A percentile compares a stretch with the other conserved stretches of the same genome.
Conservation (phyloP, 805 yeast species). For the Sporopachydermia lactativora region DNA sequence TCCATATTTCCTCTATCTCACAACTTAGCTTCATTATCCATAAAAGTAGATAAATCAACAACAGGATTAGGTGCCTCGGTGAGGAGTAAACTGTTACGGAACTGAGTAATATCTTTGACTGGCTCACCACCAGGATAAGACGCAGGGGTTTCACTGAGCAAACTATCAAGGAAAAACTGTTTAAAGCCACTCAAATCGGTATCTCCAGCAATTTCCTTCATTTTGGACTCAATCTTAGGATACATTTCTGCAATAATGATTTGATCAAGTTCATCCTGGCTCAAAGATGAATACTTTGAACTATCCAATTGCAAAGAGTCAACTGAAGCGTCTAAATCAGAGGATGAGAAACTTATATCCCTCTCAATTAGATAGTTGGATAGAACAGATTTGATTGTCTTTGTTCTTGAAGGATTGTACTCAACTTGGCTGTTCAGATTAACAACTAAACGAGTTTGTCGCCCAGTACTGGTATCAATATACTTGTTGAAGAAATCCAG, state of each 20-base stretch:
- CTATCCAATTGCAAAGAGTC: constrained; percentile 15
- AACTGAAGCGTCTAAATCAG: constrained; percentile 15
- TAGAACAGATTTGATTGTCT: constrained; percentile 15
- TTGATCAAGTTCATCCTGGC: constrained; percentile 5
- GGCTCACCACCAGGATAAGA: constrained; percentile 35
- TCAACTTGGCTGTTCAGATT: constrained; percentile 44
- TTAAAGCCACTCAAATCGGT: constrained; percentile 2
- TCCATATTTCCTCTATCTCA: too few relatives aligned
- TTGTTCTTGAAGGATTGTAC: constrained; percentile 11
- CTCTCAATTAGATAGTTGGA: constrained; percentile 16
- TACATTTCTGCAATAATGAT: constrained; percentile 7
- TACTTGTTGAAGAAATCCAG: constrained; percentile 35
- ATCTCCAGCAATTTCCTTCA: constrained; percentile 4
- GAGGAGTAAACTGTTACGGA: constrained; percentile 37
- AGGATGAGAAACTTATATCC: constrained; percentile 11
- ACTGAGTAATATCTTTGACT: constrained; percentile 32
- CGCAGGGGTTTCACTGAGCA: constrained; percentile 14
- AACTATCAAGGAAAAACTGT: constrained; percentile 2
- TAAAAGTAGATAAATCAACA: constrained; percentile 12
- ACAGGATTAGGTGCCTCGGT: constrained; percentile 54
- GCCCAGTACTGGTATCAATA: constrained; percentile 24
- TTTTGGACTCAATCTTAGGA: constrained; percentile 5
- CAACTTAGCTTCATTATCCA: constrained; percentile 15
- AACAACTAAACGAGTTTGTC: constrained; percentile 33
- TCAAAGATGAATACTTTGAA: constrained; percentile 6